A percentile compares a stretch with the other conserved stretches of the same genome.
phyloP scores from a whole-genome alignment of 306 rosid genomes.

The Citrullus colocynthis region DNA sequence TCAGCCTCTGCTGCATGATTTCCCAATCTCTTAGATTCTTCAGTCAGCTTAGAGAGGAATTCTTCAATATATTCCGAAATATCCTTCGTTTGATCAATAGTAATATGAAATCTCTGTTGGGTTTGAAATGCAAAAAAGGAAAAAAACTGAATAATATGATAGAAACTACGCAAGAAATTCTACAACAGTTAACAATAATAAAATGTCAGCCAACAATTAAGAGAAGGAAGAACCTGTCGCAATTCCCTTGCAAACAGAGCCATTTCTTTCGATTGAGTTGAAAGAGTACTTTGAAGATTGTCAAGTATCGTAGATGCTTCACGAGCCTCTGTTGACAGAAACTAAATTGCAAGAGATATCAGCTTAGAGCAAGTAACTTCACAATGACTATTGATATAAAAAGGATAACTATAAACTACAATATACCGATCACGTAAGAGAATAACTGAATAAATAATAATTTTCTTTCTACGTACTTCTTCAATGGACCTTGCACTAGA shows the following conservation, averaged over 20 bases:
- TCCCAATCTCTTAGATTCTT: slow-evolving; percentile 58
- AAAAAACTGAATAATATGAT: background rate
- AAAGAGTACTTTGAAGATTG: slow-evolving; percentile 52
- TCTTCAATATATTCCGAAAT: slow-evolving; percentile 64
- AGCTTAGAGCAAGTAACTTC: background rate
- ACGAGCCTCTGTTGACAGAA: slow-evolving; percentile 45
- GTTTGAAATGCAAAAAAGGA: slow-evolving; percentile 16
- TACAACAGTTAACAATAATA: background rate
- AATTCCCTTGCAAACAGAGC: slow-evolving; percentile 54
- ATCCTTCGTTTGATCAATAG: slow-evolving; percentile 46
- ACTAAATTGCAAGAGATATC: slow-evolving; percentile 29
- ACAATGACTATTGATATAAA: background rate
- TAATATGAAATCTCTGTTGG: slow-evolving; percentile 44
- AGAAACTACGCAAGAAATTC: background rate
- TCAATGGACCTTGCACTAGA: slow-evolving; percentile 47
- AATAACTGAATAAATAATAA: background rate
- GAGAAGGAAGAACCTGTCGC: slow-evolving; percentile 33
- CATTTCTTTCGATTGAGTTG: slow-evolving; percentile 63
- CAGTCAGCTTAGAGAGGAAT: slow-evolving; percentile 43
- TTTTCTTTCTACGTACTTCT: slow-evolving; percentile 37
- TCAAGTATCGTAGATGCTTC: slow-evolving; percentile 51
- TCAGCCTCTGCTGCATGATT: slow-evolving; percentile 36
- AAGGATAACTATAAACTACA: background rate
- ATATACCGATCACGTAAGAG: background rate
- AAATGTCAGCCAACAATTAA: background rate